Percentiles rank a stretch among this genome's conserved stretches.
Conservation (phyloP, 495 filamentous ascomycete species). For the Talaromyces borbonicus region DNA sequence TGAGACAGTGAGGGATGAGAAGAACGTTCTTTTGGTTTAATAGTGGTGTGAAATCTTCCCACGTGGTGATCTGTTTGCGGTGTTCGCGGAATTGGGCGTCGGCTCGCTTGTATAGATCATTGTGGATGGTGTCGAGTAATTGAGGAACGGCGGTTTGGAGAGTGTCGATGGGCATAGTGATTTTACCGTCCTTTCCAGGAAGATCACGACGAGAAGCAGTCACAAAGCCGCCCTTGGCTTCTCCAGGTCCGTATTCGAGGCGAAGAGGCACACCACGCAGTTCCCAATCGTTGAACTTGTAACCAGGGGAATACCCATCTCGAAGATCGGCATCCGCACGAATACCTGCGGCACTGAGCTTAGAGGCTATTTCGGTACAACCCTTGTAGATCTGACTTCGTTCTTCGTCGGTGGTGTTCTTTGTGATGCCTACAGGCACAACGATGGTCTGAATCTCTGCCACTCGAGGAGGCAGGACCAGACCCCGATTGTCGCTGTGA, state of each 20-base stretch:
- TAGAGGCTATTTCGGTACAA: slow-evolving; percentile 54
- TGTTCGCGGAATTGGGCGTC: slow-evolving; percentile 66
- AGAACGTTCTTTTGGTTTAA: slow-evolving; percentile 87
- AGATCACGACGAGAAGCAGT: slow-evolving; percentile 79
- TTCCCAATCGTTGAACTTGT: slow-evolving; percentile 98
- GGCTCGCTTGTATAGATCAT: slow-evolving; percentile 75
- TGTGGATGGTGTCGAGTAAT: slow-evolving; percentile 81
- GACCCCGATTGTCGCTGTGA: slow-evolving; percentile 87
- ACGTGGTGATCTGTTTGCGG: slow-evolving; percentile 69
- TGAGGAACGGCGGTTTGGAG: slow-evolving; percentile 60
- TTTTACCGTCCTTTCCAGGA: slow-evolving; percentile 56
- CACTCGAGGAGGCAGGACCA: slow-evolving; percentile 85
- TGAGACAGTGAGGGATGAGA: slow-evolving; percentile 76
- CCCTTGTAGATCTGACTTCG: slow-evolving; percentile 59
- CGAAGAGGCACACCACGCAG: slow-evolving; percentile 87
- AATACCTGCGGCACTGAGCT: slow-evolving; percentile 55
- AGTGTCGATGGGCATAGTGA: slow-evolving; percentile 60
- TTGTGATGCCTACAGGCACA: slow-evolving; percentile 88
- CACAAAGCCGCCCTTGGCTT: slow-evolving; percentile 72
- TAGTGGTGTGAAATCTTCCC: slow-evolving; percentile 80
- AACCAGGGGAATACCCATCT: slow-evolving; percentile 83
- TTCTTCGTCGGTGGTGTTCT: slow-evolving; percentile 71
- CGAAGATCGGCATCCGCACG: slow-evolving; percentile 67
- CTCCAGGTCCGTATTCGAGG: slow-evolving; percentile 91
- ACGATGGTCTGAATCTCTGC: slow-evolving; percentile 77